These are phyloP conservation scores for Syzygium aromaticum DNA, from an alignment of 345 rosid species.

Conservation along the genomic window DNA sequence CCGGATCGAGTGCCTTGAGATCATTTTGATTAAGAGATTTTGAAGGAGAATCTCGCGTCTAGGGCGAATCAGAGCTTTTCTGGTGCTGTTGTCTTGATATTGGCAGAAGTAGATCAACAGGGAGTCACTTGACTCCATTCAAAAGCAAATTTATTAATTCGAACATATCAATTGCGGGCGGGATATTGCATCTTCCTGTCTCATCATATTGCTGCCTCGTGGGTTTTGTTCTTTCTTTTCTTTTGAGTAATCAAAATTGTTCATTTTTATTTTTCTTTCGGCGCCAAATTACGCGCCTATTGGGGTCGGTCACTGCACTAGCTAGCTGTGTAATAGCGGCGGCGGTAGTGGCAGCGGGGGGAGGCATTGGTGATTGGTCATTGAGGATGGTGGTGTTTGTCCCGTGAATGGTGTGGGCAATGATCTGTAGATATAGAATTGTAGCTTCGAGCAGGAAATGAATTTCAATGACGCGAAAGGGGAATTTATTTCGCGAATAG, in stretches of 20 bases:
- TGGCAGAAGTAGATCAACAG: not conserved
- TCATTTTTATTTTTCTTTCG: not conserved
- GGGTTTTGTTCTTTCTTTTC: not conserved
- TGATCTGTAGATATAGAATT: not conserved
- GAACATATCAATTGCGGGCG: not conserved
- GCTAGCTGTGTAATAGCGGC: not conserved
- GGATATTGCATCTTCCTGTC: not conserved
- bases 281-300: not conserved
- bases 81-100: not conserved
- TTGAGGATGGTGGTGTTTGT: not conserved
- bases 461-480: not conserved
- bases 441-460: not conserved
- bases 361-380: not conserved
- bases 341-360: not conserved
- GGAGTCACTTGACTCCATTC: not conserved
- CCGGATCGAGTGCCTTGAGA: not conserved
- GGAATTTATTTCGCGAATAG: not conserved
- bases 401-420: not conserved
- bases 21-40: not conserved
- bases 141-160: not conserved
- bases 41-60: not conserved
- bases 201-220: not conserved
- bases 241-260: not conserved
- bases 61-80: not conserved
- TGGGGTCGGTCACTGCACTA: not conserved